Evolutionary conservation across 192 early-diverging fungal species (phyloP).

Genomic region (Coemansia interrupta): DNA sequence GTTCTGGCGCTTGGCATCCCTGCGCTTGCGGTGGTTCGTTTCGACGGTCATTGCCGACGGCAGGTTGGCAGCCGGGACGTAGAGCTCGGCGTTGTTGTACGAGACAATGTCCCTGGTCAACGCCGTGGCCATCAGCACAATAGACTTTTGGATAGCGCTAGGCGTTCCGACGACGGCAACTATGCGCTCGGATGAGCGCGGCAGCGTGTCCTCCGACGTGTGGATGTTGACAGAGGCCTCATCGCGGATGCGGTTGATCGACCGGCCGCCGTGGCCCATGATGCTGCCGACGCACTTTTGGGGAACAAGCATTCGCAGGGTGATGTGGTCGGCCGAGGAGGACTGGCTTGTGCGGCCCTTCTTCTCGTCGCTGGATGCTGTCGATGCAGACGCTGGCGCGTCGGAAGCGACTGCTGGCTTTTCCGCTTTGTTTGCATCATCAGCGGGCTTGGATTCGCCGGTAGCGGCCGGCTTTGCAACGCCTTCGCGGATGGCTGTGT

Average conservation of each 20-base stretch:
- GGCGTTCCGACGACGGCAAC: conserved; percentile 42
- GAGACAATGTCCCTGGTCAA: conserved; percentile 37
- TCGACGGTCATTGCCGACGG: conserved; percentile 52
- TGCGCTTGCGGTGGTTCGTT: conserved; percentile 39
- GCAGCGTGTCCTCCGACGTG: conserved; percentile 44
- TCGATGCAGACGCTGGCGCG: background rate
- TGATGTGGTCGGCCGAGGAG: conserved; percentile 3
- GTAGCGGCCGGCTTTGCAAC: background rate
- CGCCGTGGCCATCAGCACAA: conserved; percentile 32
- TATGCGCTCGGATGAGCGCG: conserved; percentile 41
- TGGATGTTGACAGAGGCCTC: conserved; percentile 37
- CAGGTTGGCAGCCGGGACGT: conserved; percentile 45
- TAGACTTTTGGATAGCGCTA: conserved; percentile 34
- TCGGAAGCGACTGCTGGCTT: background rate
- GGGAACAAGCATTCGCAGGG: conserved; percentile 46
- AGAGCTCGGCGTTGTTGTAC: conserved; percentile 35
- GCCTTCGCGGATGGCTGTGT: background rate
- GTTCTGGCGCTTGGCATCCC: conserved; percentile 19
- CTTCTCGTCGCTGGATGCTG: background rate
- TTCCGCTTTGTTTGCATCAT: conserved; percentile 1
- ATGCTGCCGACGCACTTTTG: conserved; percentile 53
- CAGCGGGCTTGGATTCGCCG: background rate
- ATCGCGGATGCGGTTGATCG: conserved; percentile 48
- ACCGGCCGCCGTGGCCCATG: conserved; percentile 51
- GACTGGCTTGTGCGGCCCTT: background rate